These are phyloP conservation scores for Tylopilus cervinicoccineus DNA, from an alignment of 768 basidiomycete genomes.

Conservation along the genomic window DNA sequence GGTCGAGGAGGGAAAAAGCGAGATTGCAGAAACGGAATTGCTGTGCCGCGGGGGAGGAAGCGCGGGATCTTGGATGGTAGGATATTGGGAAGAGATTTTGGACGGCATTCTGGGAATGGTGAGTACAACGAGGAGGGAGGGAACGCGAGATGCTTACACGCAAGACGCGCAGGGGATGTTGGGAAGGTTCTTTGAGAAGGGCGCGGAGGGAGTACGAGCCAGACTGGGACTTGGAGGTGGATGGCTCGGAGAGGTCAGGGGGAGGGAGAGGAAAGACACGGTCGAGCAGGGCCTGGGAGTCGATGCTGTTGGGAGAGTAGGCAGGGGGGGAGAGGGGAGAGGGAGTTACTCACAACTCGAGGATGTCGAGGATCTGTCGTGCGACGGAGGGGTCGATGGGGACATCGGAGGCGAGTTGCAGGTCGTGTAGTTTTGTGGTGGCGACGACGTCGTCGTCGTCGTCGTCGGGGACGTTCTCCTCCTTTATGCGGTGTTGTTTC, in stretches of 20 bases:
- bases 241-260: constrained; percentile 31
- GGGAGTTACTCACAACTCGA: constrained; percentile 44
- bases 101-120: constrained; percentile 51
- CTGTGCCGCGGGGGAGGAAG: constrained; percentile 59
- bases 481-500: constrained; percentile 47
- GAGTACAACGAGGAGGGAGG: constrained; percentile 10
- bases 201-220: constrained; percentile 49
- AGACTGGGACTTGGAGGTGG: constrained; percentile 35
- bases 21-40: constrained; percentile 74
- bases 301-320: constrained; percentile 42
- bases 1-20: constrained; percentile 67
- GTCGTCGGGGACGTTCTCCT: constrained; percentile 19
- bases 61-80: constrained; percentile 58
- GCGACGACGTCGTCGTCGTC: constrained; percentile 18
- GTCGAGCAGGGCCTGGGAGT: constrained; percentile 75
- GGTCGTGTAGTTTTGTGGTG: constrained; percentile 17
- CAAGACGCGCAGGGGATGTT: constrained; percentile 52
- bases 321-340: not conserved
- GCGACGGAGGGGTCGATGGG: constrained; percentile 45
- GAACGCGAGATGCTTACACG: constrained; percentile 42
- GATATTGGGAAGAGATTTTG: constrained; percentile 66
- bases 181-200: constrained; percentile 49
- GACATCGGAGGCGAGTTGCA: constrained; percentile 43
- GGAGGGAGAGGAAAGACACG: constrained; percentile 63
- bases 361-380: constrained; percentile 53